phyloP scores from a whole-genome alignment of 1,284 basidiomycete species.

The Lignosus rhinocerotis region DNA sequence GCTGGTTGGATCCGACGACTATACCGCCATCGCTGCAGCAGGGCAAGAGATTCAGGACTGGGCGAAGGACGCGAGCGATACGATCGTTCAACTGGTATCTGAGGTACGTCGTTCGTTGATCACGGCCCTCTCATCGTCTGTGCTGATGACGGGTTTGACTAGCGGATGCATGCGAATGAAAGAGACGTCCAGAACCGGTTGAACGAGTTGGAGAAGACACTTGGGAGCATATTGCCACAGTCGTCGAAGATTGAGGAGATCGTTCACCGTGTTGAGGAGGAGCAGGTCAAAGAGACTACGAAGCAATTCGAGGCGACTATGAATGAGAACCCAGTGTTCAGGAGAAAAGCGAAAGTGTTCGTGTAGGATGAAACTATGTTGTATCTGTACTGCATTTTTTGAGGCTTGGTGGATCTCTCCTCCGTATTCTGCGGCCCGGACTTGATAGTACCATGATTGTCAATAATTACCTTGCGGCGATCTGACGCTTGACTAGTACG shows the following conservation, averaged over 20 bases:
- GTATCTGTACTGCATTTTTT: neutral
- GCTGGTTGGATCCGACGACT: slow-evolving; percentile 7
- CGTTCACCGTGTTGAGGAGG: slow-evolving; percentile 1
- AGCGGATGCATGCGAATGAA: slow-evolving; percentile 12
- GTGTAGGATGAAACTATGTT: neutral
- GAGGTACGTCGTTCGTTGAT: neutral
- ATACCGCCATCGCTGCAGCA: neutral
- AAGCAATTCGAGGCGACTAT: neutral
- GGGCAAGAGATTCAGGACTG: slow-evolving; percentile 8
- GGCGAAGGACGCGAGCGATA: slow-evolving; percentile 8
- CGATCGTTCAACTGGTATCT: slow-evolving; percentile 1
- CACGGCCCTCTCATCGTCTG: neutral
- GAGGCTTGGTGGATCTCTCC: too few relatives aligned
- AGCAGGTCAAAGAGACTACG: neutral
- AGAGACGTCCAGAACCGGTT: slow-evolving; percentile 7
- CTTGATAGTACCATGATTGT: too few relatives aligned
- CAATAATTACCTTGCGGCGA: too few relatives aligned
- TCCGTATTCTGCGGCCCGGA: too few relatives aligned
- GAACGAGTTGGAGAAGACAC: slow-evolving; percentile 3
- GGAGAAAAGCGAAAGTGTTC: neutral
- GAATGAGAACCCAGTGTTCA: slow-evolving; percentile 4
- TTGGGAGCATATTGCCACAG: slow-evolving; percentile 7
- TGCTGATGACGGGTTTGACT: neutral
- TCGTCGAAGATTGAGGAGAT: slow-evolving; percentile 5
- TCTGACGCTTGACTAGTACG: too few relatives aligned